These are phyloP conservation scores for Amaranthus hypochondriacus DNA, from an alignment of 148 eudicot genomes.

Conservation along the genomic window DNA sequence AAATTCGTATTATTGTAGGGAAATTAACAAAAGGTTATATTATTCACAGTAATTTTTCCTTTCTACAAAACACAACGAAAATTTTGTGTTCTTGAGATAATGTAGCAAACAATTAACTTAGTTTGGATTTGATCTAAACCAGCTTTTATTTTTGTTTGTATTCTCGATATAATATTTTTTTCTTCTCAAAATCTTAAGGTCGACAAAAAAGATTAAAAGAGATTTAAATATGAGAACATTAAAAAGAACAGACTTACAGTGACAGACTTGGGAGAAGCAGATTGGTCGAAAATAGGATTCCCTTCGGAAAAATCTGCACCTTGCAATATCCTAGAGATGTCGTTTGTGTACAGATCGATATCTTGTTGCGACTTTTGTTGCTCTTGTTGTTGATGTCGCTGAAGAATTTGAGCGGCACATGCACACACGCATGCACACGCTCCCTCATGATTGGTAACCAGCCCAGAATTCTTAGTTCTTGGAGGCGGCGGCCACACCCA, in stretches of 20 bases:
- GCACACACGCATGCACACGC: background rate
- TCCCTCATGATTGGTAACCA: background rate
- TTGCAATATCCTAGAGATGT: background rate
- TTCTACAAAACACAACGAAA: no score
- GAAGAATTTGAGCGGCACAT: background rate
- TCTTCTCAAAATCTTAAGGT: no score
- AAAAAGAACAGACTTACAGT: background rate
- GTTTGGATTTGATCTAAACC: no score
- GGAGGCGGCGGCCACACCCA: slow-evolving; percentile 13
- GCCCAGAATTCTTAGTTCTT: background rate
- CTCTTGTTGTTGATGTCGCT: background rate
- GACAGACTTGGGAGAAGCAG: background rate
- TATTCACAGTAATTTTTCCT: no score
- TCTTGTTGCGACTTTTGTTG: background rate
- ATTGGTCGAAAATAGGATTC: background rate
- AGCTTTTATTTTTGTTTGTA: no score
- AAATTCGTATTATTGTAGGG: no score
- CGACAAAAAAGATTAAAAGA: no score
- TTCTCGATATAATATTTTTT: no score
- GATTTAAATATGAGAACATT: no score
- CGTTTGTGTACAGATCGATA: background rate
- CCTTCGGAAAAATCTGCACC: background rate
- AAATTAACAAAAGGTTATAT: no score
- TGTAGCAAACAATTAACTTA: no score
- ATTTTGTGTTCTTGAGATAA: no score